Evolutionary conservation across 495 filamentous ascomycete species (phyloP).

Genomic region (Talaromyces borbonicus): DNA sequence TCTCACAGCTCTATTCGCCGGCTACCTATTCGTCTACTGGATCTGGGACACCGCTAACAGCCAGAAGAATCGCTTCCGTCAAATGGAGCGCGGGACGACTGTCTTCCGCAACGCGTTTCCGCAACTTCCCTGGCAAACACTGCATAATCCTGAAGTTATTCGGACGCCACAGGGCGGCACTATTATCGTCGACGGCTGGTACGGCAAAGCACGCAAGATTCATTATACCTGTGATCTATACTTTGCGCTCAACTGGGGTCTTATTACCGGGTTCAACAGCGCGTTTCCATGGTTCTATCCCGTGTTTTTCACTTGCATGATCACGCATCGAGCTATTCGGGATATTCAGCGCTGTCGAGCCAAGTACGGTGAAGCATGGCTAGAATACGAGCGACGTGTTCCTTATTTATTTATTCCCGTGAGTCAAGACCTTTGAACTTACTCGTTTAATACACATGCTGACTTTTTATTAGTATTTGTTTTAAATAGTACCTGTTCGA

Average conservation of each 20-base stretch:
- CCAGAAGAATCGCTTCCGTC: slow-evolving; percentile 90
- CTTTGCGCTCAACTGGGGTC: slow-evolving; percentile 60
- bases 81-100: slow-evolving; percentile 62
- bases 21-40: slow-evolving; percentile 81
- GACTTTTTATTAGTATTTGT: too few species aligned
- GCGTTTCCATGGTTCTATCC: slow-evolving; percentile 96
- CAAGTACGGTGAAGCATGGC: slow-evolving; percentile 89
- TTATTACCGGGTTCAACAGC: slow-evolving; percentile 52
- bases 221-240: slow-evolving; percentile 85
- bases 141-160: slow-evolving; percentile 73
- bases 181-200: slow-evolving; percentile 88
- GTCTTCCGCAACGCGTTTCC: slow-evolving; percentile 74
- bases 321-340: slow-evolving; percentile 69
- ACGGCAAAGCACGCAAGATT: slow-evolving; percentile 65
- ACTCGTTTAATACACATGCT: slow-evolving; percentile 41
- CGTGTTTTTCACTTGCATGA: slow-evolving; percentile 82
- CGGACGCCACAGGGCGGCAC: slow-evolving; percentile 62
- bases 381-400: slow-evolving; percentile 73
- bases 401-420: slow-evolving; percentile 95
- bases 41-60: slow-evolving; percentile 83
- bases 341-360: slow-evolving; percentile 71
- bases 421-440: slow-evolving; percentile 30
- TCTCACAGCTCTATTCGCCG: slow-evolving; percentile 48
- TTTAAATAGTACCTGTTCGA: too few species aligned
- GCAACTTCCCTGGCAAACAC: slow-evolving; percentile 57